A percentile compares a stretch with the other conserved stretches of the same genome.
phyloP scores from a whole-genome alignment of 2,329 filamentous ascomycete genomes.

The Periconia sp. region DNA sequence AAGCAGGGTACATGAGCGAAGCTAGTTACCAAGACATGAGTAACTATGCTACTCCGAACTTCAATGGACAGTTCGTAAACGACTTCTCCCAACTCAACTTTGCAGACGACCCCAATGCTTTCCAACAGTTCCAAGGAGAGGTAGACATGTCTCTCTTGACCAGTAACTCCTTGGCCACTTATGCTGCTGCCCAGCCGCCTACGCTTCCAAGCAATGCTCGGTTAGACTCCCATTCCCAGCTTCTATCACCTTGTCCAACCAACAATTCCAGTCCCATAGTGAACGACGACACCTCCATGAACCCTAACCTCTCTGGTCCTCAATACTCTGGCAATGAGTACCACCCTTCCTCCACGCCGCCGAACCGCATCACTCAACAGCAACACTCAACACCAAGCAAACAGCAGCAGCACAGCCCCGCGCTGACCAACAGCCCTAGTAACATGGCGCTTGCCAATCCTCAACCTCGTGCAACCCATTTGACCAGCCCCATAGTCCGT shows the following conservation, averaged over 20 bases:
- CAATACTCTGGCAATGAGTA: conserved; percentile 27
- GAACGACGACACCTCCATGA: conserved; percentile 32
- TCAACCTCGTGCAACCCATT: conserved; percentile 34
- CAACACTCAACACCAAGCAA: conserved; percentile 38
- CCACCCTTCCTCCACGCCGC: conserved; percentile 32
- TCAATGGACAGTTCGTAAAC: conserved; percentile 37
- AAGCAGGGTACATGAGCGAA: conserved; percentile 42
- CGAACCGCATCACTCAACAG: conserved; percentile 23
- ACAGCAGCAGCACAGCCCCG: conserved; percentile 45
- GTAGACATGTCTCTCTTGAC: conserved; percentile 37
- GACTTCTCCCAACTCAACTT: conserved; percentile 38
- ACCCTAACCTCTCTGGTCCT: conserved; percentile 19
- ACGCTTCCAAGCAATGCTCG: conserved; percentile 24
- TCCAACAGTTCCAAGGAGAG: conserved; percentile 27
- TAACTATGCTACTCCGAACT: conserved; percentile 40
- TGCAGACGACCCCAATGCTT: conserved; percentile 31
- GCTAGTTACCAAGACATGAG: conserved; percentile 38
- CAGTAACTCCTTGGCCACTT: conserved; percentile 32
- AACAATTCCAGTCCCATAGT: conserved; percentile 44
- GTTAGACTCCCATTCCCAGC: conserved; percentile 36
- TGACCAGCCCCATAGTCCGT: conserved; percentile 48
- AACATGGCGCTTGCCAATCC: conserved; percentile 31
- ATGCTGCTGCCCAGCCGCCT: conserved; percentile 38
- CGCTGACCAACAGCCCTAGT: conserved; percentile 45
- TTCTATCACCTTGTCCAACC: conserved; percentile 44